A percentile compares a stretch with the other conserved stretches of the same genome.
These are phyloP conservation scores for Fusarium begoniae DNA, from an alignment of 2,329 filamentous ascomycete genomes.

Conservation along the genomic window DNA sequence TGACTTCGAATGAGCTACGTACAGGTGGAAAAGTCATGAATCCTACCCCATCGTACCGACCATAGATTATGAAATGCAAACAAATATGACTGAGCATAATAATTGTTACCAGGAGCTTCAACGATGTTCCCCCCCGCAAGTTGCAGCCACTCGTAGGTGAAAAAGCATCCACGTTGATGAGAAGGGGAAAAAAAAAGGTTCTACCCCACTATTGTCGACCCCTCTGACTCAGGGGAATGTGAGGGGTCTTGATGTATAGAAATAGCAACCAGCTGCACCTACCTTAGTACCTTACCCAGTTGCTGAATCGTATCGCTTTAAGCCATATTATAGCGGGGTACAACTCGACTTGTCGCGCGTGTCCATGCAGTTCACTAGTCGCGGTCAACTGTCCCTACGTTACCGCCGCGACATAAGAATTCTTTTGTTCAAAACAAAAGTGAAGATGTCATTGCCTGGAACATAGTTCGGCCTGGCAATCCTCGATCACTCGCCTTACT, in stretches of 20 bases:
- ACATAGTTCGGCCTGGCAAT: background rate
- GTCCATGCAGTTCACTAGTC: conserved; percentile 24
- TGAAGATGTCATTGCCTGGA: conserved; percentile 9
- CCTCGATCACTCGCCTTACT: background rate
- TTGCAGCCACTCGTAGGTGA: background rate
- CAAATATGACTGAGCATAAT: conserved; percentile 8
- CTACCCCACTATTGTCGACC: conserved; percentile 8
- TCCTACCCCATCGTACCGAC: conserved; percentile 33
- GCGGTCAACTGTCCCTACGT: conserved; percentile 13
- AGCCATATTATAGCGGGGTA: conserved; percentile 43
- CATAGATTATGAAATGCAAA: conserved; percentile 40
- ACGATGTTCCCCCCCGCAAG: background rate
- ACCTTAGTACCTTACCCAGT: background rate
- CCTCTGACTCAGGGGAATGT: background rate
- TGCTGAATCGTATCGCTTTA: conserved; percentile 34
- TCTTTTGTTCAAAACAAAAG: conserved; percentile 2
- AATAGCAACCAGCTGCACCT: background rate
- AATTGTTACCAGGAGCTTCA: background rate
- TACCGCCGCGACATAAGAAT: conserved; percentile 22
- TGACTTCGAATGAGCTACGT: conserved; percentile 38
- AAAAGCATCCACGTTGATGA: background rate
- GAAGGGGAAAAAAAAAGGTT: background rate
- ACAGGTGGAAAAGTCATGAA: conserved; percentile 40
- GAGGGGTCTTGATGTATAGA: conserved; percentile 26
- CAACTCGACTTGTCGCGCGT: conserved; percentile 4